Evolutionary conservation across 192 early-diverging fungal species (phyloP).

Genomic region (Tieghemiomyces parasiticus): DNA sequence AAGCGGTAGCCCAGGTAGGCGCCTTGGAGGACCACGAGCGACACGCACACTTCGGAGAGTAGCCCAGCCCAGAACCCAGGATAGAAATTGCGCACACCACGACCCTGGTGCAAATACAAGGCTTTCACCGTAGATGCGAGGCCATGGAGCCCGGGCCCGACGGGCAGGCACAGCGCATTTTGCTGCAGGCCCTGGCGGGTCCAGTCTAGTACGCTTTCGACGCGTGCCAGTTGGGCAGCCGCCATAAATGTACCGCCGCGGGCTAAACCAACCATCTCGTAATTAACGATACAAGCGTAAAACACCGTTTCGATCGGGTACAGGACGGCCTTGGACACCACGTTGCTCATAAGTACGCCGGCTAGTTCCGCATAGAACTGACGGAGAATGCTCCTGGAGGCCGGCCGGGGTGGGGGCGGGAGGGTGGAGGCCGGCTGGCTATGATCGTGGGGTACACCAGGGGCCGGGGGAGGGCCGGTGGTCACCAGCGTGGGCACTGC

Average conservation of each 20-base stretch:
- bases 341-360: not conserved
- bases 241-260: no score
- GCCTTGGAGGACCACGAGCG: not conserved
- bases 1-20: constrained; percentile 6
- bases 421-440: not conserved
- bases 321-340: not conserved
- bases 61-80: not conserved
- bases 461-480: not conserved
- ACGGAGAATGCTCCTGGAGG: not conserved
- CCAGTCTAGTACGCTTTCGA: not conserved
- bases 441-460: not conserved
- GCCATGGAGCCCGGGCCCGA: not conserved
- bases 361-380: constrained; percentile 1
- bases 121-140: not conserved
- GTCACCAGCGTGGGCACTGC: not conserved
- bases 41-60: not conserved
- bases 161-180: not conserved
- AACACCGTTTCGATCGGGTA: constrained; percentile 1
- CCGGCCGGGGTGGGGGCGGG: no score
- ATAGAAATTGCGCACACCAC: not conserved
- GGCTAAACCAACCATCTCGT: not conserved
- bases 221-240: not conserved
- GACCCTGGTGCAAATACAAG: not conserved
- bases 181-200: not conserved
- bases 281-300: not conserved